A percentile compares a stretch with the other conserved stretches of the same genome.
phyloP scores from a whole-genome alignment of 345 rosid genomes.

The Hibiscus mutabilis region DNA sequence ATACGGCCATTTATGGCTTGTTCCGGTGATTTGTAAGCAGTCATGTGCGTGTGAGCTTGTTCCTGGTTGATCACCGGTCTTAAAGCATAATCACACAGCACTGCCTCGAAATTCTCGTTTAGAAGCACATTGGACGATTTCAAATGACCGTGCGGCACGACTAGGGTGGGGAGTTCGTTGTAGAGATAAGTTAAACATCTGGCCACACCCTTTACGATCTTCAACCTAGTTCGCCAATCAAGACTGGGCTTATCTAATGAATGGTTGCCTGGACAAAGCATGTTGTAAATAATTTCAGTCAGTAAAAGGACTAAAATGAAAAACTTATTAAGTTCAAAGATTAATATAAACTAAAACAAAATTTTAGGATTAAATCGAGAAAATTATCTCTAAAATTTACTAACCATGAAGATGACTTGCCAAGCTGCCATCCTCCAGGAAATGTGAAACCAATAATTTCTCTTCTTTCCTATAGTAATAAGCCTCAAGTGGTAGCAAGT shows the following conservation, averaged over 20 bases:
- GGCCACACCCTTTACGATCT: neutral
- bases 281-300: neutral
- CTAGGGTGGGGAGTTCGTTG: neutral
- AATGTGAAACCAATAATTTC: neutral
- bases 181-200: neutral
- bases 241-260: neutral
- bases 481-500: neutral
- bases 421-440: neutral
- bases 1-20: neutral
- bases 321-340: too few species aligned
- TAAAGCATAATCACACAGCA: neutral
- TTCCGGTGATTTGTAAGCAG: neutral
- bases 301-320: neutral
- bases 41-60: neutral
- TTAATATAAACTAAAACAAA: too few species aligned
- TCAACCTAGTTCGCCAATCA: neutral
- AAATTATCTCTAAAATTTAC: too few species aligned
- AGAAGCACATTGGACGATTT: neutral
- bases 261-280: neutral
- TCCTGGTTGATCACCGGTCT: neutral
- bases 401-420: neutral
- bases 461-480: neutral
- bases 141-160: neutral
- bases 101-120: neutral
- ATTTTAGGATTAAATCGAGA: too few species aligned